Base-by-base conservation (phyloP, 352 stramenopile genomes). In the Ophiocytium majus region DNA sequence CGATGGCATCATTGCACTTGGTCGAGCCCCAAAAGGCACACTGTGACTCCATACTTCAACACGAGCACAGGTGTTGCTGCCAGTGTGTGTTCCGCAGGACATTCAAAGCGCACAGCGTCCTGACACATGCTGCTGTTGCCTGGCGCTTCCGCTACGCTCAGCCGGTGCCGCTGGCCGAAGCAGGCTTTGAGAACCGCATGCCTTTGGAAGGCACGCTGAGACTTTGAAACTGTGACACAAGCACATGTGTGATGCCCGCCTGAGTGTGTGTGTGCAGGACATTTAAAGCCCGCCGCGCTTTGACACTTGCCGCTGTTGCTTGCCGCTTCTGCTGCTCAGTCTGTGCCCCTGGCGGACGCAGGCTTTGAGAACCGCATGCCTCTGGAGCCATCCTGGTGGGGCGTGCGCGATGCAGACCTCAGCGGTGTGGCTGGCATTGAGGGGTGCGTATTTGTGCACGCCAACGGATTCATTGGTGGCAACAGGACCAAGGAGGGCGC, bases 401-500 rank as follows among this genome's bases (percentile, higher is more conserved):
- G 97, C 35, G 88, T 99, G 32, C 91, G 97, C 36, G 94, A 99
- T 91, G 92, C 94, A 31, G 95, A 98, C 81, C 91, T 99, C 37
- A 93, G 90, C 36, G 84, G 86, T 9, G 76, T 35, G 37, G 88
- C 92, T 0, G 96, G 96, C 32, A 98, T 99, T 87, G 89, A 93
- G 23, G 96, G 94, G 83, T 96, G 93, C 90, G 97, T 94, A 0
- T 99, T 99, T 89, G 94, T 98, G 84, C 97, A 99, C 91, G 96
- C 94, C 0, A 94, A 93, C n/a, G 97, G 97, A 50, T 99, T 99
- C 91, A 99, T 99, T 83, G 97, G 97, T 14, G 97, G 96, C 83
- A 98, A 99, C 91, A 93, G 94, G 78, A 98, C 92, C 50, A 97
- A 94, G 83, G 95, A 98, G 81, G 97, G 96, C 33, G 97, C 95